phyloP scores from a whole-genome alignment of 2,329 filamentous ascomycete species.

The Ascochyta lentis region DNA sequence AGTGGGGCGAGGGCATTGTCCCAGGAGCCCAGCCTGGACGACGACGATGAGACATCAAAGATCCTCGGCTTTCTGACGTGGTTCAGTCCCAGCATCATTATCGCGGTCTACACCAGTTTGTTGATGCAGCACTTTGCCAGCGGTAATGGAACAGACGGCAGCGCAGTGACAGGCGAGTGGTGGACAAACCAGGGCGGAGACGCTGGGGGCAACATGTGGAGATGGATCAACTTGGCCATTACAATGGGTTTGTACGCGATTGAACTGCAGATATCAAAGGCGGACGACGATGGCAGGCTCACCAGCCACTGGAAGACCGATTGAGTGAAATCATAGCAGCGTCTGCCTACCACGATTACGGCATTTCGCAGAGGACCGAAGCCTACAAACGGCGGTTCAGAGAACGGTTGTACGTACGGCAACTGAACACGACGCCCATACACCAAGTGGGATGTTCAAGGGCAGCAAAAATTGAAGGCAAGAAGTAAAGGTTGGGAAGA shows the following conservation, averaged over 20 bases:
- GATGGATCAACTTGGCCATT: conserved; percentile 89
- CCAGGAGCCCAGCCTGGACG: conserved; percentile 84
- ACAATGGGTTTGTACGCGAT: conserved; percentile 91
- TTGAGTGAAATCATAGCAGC: conserved; percentile 48
- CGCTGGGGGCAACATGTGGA: conserved; percentile 83
- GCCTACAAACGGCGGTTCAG: not conserved
- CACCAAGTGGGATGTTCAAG: not conserved
- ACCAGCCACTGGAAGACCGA: conserved; percentile 93
- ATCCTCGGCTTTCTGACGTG: conserved; percentile 85
- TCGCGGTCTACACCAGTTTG: conserved; percentile 94
- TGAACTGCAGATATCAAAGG: conserved; percentile 85
- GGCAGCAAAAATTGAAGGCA: not conserved
- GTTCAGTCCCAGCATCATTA: conserved; percentile 93
- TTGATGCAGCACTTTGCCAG: conserved; percentile 91
- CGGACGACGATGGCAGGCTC: conserved; percentile 75
- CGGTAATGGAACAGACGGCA: conserved; percentile 59
- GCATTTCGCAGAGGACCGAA: not conserved
- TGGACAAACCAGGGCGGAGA: conserved; percentile 88
- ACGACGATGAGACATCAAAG: conserved; percentile 80
- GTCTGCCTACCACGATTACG: not conserved
- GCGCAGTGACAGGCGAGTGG: conserved; percentile 64
- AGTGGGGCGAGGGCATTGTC: conserved; percentile 82
- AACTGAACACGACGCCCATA: too few relatives aligned
- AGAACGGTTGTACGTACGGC: not conserved
- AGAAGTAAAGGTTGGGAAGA: not conserved